A percentile compares a stretch with the other conserved stretches of the same genome.
These are phyloP conservation scores for Trametes elegans DNA, from an alignment of 768 basidiomycete species.

Conservation along the genomic window DNA sequence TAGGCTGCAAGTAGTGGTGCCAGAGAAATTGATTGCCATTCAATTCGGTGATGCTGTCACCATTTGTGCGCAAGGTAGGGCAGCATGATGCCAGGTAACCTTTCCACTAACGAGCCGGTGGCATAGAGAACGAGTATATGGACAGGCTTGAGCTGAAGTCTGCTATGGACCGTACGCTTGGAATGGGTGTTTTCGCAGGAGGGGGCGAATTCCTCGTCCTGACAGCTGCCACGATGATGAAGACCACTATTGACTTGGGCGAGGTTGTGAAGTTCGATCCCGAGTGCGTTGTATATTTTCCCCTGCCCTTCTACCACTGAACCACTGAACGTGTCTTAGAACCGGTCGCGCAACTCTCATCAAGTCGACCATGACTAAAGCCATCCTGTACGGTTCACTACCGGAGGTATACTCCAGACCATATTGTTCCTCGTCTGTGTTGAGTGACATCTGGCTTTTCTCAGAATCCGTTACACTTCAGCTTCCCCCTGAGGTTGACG, in stretches of 20 bases:
- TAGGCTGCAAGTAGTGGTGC: constrained; percentile 56
- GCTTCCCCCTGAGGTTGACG: constrained; percentile 80
- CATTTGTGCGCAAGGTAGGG: constrained; percentile 61
- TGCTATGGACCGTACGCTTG: constrained; percentile 63
- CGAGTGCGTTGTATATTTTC: constrained; percentile 44
- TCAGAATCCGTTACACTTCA: constrained; percentile 77
- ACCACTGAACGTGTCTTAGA: constrained; percentile 20
- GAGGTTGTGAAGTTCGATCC: constrained; percentile 57
- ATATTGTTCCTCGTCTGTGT: too few species aligned
- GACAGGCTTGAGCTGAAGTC: constrained; percentile 75
- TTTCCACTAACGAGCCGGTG: not conserved
- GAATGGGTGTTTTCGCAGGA: constrained; percentile 56
- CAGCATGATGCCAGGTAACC: not conserved
- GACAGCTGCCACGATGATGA: constrained; percentile 71
- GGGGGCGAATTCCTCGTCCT: constrained; percentile 55
- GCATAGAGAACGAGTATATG: constrained; percentile 62
- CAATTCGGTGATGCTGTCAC: constrained; percentile 79
- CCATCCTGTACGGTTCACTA: constrained; percentile 73
- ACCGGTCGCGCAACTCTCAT: constrained; percentile 66
- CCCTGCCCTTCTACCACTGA: not conserved
- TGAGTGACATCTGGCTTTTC: not conserved
- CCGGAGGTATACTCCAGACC: constrained; percentile 47
- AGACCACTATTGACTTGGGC: constrained; percentile 58
- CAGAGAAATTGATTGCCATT: constrained; percentile 57
- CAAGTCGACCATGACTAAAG: constrained; percentile 80